Conservation (phyloP, 495 filamentous ascomycete genomes). For the Neurospora discreta region DNA sequence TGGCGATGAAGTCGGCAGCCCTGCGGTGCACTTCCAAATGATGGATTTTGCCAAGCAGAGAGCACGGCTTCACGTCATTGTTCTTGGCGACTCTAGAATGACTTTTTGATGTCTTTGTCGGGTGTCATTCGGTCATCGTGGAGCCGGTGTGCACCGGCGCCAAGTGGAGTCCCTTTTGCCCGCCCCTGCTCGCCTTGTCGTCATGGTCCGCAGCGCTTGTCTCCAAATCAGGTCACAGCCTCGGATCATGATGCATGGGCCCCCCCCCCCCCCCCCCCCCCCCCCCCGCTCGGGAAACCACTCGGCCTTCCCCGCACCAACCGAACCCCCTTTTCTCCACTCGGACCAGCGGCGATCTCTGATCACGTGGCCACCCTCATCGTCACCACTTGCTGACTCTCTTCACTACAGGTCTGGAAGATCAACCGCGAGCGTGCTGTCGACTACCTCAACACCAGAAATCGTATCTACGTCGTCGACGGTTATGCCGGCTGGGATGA, state of each 20-base stretch:
- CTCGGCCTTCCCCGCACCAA: neutral
- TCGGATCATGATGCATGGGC: constrained; percentile 6
- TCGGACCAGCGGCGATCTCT: neutral
- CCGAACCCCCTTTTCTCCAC: neutral
- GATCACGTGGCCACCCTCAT: constrained; percentile 16
- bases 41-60: neutral
- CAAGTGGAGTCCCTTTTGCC: neutral
- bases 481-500: constrained; percentile 97
- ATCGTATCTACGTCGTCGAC: constrained; percentile 97
- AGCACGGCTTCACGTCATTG: constrained; percentile 10
- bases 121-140: constrained; percentile 1
- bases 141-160: neutral
- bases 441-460: constrained; percentile 97
- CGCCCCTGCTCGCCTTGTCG: constrained; percentile 17
- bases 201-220: constrained; percentile 13
- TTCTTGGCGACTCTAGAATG: constrained; percentile 7
- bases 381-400: constrained; percentile 2
- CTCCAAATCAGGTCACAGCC: constrained; percentile 7
- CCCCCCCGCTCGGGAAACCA: constrained; percentile 18
- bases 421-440: constrained; percentile 98
- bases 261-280: constrained; percentile 27
- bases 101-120: constrained; percentile 1
- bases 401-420: constrained; percentile 70
- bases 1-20: neutral
- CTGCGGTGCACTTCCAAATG: neutral